Base-by-base conservation (phyloP, 2,329 filamentous ascomycete species). In the Tricladium varicosporioides region DNA sequence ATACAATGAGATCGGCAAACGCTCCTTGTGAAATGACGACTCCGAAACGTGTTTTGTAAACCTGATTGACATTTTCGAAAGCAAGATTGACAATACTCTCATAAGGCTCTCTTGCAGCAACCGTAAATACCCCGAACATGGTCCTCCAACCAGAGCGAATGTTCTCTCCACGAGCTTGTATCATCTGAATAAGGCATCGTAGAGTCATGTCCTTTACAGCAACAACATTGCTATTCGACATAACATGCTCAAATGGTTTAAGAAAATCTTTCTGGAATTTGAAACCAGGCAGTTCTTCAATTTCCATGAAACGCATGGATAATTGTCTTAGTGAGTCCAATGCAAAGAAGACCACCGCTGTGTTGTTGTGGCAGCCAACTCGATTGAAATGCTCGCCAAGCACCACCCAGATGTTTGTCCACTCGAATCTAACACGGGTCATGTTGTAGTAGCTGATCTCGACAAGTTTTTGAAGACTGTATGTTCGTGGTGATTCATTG, bases 371-470 rank as follows among this genome's bases (percentile, higher is more conserved):
- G 69, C 93, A 97, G 53, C 95, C 95, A 59, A 99, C 94, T 62
- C 92, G 88, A 72, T 97, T 97, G 80, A 99, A 99, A 71, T 99
- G 95, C 70, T 96, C 90, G 13, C 94, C 94, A n/a, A 99, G 82
- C 1, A 99, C 89, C 61, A 90, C 89, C 94, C 94, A 99, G 58
- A 99, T 96, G 67, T 89, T 93, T 11, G 89, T 95, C 94, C 94
- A 99, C 71, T 99, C 94, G 67, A 97, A 97, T 67, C 94, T 88
- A 36, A 99, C 93, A 79, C 94, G 87, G 58, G 91, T 92, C 94
- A 99, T 99, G 77, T 99, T 99, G 83, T 99, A 99, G 74, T 96
- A 97, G 72, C 91, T 96, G 73, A 99, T 97, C 74, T 99, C 94
- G 14, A 99, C 95, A 61, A 99, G 84, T 74, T 99, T 99, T 70